These are phyloP conservation scores for Cylindrotheca fusiformis DNA, from an alignment of 108 stramenopile genomes.

Conservation along the genomic window DNA sequence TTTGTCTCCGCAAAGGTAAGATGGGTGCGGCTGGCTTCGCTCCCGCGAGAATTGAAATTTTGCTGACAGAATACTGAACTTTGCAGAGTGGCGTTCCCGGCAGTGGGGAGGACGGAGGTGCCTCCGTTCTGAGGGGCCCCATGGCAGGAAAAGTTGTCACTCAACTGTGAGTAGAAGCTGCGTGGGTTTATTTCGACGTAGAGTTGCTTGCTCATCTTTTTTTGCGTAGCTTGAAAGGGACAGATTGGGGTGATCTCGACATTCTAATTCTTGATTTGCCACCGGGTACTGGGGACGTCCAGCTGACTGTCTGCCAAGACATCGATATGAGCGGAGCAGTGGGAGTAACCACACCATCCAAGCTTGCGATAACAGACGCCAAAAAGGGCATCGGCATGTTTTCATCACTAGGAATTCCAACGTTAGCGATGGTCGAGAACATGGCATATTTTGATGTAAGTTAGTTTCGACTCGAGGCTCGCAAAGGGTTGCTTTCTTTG, in stretches of 20 bases:
- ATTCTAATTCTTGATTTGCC: conserved; percentile 97
- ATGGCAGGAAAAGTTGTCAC: conserved; percentile 90
- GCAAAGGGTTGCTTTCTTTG: conserved; percentile 1
- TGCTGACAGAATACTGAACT: not conserved
- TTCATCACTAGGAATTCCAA: conserved; percentile 87
- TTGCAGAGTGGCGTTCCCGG: conserved; percentile 83
- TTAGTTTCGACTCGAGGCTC: not conserved
- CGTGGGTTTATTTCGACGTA: not conserved
- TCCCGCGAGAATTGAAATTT: not conserved
- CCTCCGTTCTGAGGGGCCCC: conserved; percentile 86
- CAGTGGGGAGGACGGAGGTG: conserved; percentile 61
- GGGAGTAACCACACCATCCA: conserved; percentile 97
- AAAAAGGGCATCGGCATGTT: conserved; percentile 97
- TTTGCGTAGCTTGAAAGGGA: conserved; percentile 63
- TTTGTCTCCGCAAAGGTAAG: conserved; percentile 70
- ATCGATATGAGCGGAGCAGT: conserved; percentile 95
- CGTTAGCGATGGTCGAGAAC: conserved; percentile 97
- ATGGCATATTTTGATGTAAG: conserved; percentile 90
- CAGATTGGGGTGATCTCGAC: conserved; percentile 99
- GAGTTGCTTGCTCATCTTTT: conserved; percentile 1
- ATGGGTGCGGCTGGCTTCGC: not conserved
- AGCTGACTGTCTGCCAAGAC: conserved; percentile 94
- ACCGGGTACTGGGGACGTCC: conserved; percentile 98
- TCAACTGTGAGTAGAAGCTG: conserved; percentile 59
- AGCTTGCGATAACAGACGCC: conserved; percentile 92